Conservation (phyloP, 192 early-diverging fungal genomes). For the Entomortierella beljakovae region DNA sequence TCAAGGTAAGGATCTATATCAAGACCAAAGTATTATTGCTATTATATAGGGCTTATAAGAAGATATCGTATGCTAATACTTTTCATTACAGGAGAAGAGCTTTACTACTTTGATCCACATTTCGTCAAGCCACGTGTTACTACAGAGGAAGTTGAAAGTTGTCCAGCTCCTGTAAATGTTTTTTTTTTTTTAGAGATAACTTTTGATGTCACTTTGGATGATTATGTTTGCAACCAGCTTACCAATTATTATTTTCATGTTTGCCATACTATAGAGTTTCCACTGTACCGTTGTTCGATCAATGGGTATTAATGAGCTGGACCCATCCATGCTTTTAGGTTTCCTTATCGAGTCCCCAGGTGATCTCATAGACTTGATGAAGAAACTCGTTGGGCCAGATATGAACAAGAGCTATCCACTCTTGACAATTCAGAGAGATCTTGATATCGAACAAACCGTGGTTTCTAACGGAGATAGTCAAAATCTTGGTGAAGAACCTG, state of each 20-base stretch:
- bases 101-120: conserved; percentile 54
- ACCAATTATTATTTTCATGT: too few species aligned
- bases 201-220: not conserved
- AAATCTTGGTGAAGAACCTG: not conserved
- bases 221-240: not conserved
- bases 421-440: conserved; percentile 16
- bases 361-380: conserved; percentile 33
- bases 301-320: conserved; percentile 51
- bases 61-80: not conserved
- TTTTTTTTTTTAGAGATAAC: not conserved
- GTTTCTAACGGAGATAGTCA: not conserved
- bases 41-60: not conserved
- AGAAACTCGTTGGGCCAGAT: conserved; percentile 1
- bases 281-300: conserved; percentile 47
- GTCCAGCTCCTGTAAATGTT: conserved; percentile 25
- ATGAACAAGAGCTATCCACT: conserved; percentile 18
- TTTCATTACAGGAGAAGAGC: conserved; percentile 44
- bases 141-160: conserved; percentile 10
- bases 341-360: conserved; percentile 43
- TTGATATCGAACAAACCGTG: not conserved
- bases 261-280: conserved; percentile 28
- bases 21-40: not conserved
- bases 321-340: conserved; percentile 54
- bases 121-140: conserved; percentile 46
- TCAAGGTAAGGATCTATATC: conserved; percentile 35